Percentiles rank a stretch among this genome's conserved stretches.
Evolutionary conservation across 306 rosid genomes (phyloP).

Genomic region (Prunus armeniaca): DNA sequence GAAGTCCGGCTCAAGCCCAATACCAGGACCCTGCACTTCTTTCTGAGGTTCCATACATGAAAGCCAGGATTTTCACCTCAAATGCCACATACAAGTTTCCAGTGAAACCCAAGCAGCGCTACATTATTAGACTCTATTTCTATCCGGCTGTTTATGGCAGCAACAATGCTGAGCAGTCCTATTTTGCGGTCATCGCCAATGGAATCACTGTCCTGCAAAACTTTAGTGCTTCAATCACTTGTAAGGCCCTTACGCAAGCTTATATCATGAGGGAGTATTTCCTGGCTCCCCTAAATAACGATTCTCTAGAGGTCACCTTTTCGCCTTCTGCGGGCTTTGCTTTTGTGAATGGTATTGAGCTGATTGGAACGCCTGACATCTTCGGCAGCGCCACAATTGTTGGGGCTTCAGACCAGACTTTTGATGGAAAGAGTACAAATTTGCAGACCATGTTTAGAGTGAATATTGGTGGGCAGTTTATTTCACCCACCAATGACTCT

Average conservation of each 20-base stretch:
- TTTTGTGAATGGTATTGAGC: constrained; percentile 45
- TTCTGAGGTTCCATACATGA: constrained; percentile 45
- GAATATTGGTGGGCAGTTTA: constrained; percentile 44
- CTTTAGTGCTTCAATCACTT: constrained; percentile 39
- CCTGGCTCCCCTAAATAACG: constrained; percentile 18
- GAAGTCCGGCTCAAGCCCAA: constrained; percentile 21
- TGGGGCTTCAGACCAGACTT: constrained; percentile 17
- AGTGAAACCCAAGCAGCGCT: constrained; percentile 20
- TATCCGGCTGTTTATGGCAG: constrained; percentile 42
- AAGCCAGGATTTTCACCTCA: constrained; percentile 38
- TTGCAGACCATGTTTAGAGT: constrained; percentile 43
- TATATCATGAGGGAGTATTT: constrained; percentile 38
- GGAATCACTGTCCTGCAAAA: constrained; percentile 36
- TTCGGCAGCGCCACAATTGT: constrained; percentile 22
- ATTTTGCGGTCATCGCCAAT: constrained; percentile 32
- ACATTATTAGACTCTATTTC: constrained; percentile 47
- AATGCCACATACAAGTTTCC: constrained; percentile 39
- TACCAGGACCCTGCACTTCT: constrained; percentile 45
- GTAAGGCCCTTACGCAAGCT: constrained; percentile 44
- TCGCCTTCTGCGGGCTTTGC: constrained; percentile 38
- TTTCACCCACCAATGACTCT: constrained; percentile 41
- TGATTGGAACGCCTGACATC: constrained; percentile 27
- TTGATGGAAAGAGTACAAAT: constrained; percentile 21
- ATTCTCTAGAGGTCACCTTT: constrained; percentile 30
- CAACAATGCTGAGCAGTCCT: constrained; percentile 34